Evolutionary conservation across 2,329 filamentous ascomycete species (phyloP).

Genomic region (Hypoxylon sp.): DNA sequence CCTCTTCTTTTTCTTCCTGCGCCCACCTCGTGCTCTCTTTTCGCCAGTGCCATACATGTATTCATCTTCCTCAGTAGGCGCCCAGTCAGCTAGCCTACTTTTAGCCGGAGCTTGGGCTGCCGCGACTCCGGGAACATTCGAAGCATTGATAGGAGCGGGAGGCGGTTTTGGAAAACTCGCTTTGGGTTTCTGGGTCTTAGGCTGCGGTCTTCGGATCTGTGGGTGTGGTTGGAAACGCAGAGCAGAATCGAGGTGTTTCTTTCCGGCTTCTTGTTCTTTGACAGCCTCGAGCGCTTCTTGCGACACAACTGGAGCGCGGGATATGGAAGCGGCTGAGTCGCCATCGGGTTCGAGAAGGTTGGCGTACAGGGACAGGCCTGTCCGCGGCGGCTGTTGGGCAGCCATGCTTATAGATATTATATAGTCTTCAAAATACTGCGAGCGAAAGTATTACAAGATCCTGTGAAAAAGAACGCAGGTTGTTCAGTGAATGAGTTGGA

Average conservation of each 20-base stretch:
- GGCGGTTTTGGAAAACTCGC: conserved; percentile 67
- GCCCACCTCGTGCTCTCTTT: conserved; percentile 81
- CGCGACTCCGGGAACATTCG: conserved; percentile 47
- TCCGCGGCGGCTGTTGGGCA: conserved; percentile 56
- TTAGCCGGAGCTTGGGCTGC: conserved; percentile 65
- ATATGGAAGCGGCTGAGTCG: conserved; percentile 74
- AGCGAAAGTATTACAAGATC: not conserved
- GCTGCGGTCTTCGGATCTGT: conserved; percentile 79
- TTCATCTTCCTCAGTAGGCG: conserved; percentile 82
- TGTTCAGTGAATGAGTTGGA: not conserved
- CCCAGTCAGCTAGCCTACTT: conserved; percentile 85
- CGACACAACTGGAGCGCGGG: conserved; percentile 81
- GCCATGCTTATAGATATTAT: conserved; percentile 43
- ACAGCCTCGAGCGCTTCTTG: conserved; percentile 65
- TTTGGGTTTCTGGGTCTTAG: conserved; percentile 73
- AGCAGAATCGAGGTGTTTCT: conserved; percentile 75
- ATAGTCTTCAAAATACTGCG: not conserved
- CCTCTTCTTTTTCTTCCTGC: conserved; percentile 84
- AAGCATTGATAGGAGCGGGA: conserved; percentile 52
- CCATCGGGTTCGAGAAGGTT: conserved; percentile 78
- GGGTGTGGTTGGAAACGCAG: conserved; percentile 82
- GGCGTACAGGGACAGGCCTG: conserved; percentile 82
- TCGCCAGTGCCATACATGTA: conserved; percentile 76
- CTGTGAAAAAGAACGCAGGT: not conserved
- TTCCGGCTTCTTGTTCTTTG: conserved; percentile 67